Evolutionary conservation across 148 eudicot species (phyloP).

Genomic region (Linanthus parryae): DNA sequence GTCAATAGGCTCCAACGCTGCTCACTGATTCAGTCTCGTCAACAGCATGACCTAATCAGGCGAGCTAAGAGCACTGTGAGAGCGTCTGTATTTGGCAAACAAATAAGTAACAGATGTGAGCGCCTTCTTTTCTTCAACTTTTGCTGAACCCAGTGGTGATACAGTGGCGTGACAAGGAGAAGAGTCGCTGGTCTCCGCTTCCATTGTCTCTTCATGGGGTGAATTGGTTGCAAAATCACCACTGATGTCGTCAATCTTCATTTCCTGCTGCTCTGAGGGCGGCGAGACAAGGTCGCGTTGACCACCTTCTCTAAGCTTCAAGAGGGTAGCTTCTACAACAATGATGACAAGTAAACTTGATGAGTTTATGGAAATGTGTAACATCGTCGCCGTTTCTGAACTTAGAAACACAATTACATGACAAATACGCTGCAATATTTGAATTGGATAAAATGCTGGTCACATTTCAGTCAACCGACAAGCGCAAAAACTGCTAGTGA

Average conservation of each 20-base stretch:
- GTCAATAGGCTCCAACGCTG: too few relatives aligned
- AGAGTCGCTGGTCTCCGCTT: neutral
- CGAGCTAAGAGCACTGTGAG: neutral
- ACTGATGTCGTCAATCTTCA: neutral
- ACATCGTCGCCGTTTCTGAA: too few relatives aligned
- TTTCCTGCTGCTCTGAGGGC: conserved; percentile 3
- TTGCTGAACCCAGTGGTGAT: neutral
- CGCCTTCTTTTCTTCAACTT: neutral
- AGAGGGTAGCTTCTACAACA: conserved; percentile 8
- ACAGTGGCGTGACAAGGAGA: neutral
- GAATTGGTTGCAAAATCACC: neutral
- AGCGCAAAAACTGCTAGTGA: neutral
- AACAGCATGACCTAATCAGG: too few relatives aligned
- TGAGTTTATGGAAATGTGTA: neutral
- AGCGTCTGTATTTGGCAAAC: conserved; percentile 5
- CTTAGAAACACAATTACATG: neutral
- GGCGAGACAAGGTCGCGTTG: neutral
- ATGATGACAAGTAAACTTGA: neutral
- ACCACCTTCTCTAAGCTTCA: conserved; percentile 10
- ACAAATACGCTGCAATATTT: neutral
- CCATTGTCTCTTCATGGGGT: neutral
- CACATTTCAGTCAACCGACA: neutral
- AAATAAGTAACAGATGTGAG: neutral
- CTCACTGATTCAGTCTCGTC: too few relatives aligned
- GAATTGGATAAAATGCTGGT: neutral